Base-by-base conservation (phyloP, 1,284 basidiomycete genomes). In the Pyrrhoderma lamaoense region DNA sequence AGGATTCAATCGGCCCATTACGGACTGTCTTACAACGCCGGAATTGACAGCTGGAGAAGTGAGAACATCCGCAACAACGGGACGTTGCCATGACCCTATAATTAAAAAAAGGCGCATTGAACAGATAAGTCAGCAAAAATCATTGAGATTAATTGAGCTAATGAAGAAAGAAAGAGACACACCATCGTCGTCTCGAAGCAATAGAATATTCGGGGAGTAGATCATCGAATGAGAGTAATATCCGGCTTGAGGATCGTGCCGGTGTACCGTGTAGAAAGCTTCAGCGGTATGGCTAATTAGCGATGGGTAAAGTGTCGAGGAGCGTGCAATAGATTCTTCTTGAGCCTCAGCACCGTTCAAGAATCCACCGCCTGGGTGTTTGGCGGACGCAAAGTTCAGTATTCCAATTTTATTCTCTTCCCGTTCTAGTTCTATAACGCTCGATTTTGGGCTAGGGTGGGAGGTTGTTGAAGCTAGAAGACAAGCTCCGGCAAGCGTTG, bases 1-100 rank as follows among this genome's bases (percentile, higher is more conserved):
- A 5, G 65, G 67, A 38, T 70, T 68, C 21, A 58, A 56, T 22
- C 60, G 58, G 8, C 59, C 63, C 18, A 63, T 59, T 18, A 64
- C 59, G 21, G 67, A 68, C 45, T 69, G 65, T 31, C 75, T 68
- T 14, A 80, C 75, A 8, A 76, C 71, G 0, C 76, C 79, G 11
- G 83, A 83, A 57, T 87, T 85, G 14, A 86, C 83, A 1, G 83
- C 84, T 3, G 82, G 70, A 49, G 79, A 76, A 2, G 81, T 85
- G 27, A 86, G 61, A 13, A 86, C 69, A 53, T 85, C 80, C 16
- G 79, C 71, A 54, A 72, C 65, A 42, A 77, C 63, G 7, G 85
- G 85, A 25, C 70, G 62, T 21, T 70, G 61, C 76, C 76, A 79
- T 23, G 38, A 25, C n/a, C 51, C 51, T 52, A 19, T 37, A 18